Conservation (phyloP, 208 protist genomes). For the Trypanosoma boissoni region DNA sequence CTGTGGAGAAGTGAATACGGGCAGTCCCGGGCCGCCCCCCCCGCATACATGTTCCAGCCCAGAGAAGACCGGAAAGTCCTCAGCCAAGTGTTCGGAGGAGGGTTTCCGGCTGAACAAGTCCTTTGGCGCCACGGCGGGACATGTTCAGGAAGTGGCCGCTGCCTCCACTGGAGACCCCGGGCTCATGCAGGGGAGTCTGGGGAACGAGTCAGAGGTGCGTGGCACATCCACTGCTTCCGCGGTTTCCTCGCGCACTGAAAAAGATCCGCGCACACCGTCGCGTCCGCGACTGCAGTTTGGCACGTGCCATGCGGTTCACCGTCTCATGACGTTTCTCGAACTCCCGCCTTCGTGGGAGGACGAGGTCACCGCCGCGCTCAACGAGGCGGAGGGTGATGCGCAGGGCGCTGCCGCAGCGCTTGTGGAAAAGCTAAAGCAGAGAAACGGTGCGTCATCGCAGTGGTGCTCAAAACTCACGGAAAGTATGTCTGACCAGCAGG, state of each 20-base stretch:
- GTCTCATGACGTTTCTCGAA: conserved; percentile 50
- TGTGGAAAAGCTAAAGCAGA: conserved; percentile 28
- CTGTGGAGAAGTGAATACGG: too few species aligned
- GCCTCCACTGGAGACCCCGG: conserved; percentile 54
- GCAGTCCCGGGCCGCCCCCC: too few species aligned
- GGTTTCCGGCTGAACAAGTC: conserved; percentile 35
- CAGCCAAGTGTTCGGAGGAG: conserved; percentile 55
- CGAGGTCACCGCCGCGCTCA: conserved; percentile 57
- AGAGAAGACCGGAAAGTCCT: not conserved
- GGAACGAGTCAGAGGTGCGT: conserved; percentile 37
- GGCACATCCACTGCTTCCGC: conserved; percentile 17
- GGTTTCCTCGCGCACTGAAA: conserved; percentile 4
- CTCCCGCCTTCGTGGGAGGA: conserved; percentile 44
- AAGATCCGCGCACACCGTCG: not conserved
- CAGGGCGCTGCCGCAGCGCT: conserved; percentile 40
- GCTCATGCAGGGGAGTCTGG: conserved; percentile 53
- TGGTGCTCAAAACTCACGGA: conserved; percentile 10
- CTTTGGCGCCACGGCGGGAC: conserved; percentile 36
- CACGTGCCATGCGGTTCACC: conserved; percentile 49
- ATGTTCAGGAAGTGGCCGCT: conserved; percentile 58
- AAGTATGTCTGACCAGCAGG: conserved; percentile 28
- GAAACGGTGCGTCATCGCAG: conserved; percentile 16
- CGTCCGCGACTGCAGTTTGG: conserved; percentile 41
- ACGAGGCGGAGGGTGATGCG: conserved; percentile 60
- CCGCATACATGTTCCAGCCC: not conserved